Base-by-base conservation (phyloP, 1,284 basidiomycete species). In the Ceratobasidium sp. region DNA sequence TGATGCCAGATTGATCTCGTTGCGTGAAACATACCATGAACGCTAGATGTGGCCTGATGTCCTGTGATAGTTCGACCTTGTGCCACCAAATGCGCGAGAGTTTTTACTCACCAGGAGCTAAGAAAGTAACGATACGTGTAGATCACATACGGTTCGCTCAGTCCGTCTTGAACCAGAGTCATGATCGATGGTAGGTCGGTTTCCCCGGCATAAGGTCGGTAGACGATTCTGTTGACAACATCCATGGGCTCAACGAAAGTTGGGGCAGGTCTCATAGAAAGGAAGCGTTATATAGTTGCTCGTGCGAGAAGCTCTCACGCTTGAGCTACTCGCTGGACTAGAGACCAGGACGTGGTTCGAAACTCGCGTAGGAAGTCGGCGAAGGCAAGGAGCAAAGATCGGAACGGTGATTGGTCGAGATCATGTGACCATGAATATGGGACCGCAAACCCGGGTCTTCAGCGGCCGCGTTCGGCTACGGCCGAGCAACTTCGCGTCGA, bases 51-150 rank as follows among this genome's bases (percentile, higher is more conserved):
- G 97, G 96, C 95, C 95, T 97, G 40, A 53, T 38, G 49, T 54
- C 34, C 62, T 65, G 62, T 13, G 62, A 35, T 29, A 40, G 34
- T 38, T 31, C 54, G 40, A 70, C 42, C 13, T 60, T 42, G 7
- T 32, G 20, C 29, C 6, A 53, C 29, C 20, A 27, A 12, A 17
- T 13, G 49, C 32, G 45, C 43, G 43, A 58, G 27, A 13, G 17
- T 68, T 50, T 3, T 4, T 8, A 72, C 81, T 68, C 57, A 95
- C 96, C 97, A 99, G 75, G 94, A 91, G 75, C 93, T 87, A 13
- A 99, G 84, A 77, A 98, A 98, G 79, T 97, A 97, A 2, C 94
- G 89, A 75, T 93, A 94, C 0, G 93, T 94, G 80, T 94, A 95
- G 62, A 95, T 89, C 70, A 96, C 94, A 80, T 94, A 98, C 40